Base-by-base conservation (phyloP, 1,284 basidiomycete genomes). In the Cutaneotrichosporon curvatum region DNA sequence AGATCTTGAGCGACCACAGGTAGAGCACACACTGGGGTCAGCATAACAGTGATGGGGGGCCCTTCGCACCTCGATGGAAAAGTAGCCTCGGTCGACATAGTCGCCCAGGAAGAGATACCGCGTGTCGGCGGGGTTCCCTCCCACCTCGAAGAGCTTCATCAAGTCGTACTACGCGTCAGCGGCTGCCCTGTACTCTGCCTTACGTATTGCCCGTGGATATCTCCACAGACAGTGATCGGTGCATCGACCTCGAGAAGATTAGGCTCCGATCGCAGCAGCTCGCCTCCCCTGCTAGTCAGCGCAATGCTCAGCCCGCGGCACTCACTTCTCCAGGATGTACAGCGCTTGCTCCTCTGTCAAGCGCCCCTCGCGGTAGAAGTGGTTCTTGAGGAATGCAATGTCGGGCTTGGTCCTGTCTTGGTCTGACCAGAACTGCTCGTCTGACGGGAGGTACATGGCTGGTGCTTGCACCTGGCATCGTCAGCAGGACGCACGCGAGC, bases 61-160 rank as follows among this genome's bases (percentile, higher is more conserved):
- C 37, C 15, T 45, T 50, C 75, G 45, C 47, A 85, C 86, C 77
- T 95, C 91, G 61, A 95, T 91, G 16, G 87, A 87, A 72, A 95
- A 96, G 74, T 85, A 85, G 21, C 95, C 94, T 47, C 94, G 82
- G 74, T 99, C 95, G 40, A 99, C 94, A 69, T 98, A 98, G 73
- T 99, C 94, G 41, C 94, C 94, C 22, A 99, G 78, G 74, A 98
- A 99, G 40, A 98, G 78, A 74, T 98, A 98, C 35, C 83, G 81
- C 50, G 85, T 96, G 48, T 94, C 85, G 34, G 88, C 87, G 20
- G 90, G 79, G 61, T 83, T 84, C 10, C 94, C 94, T 35, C 94
- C 94, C 41, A 97, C 85, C 73, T 97, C 94, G 62, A 98, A 94
- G 37, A 97, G 78, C 71, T 97, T 97, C 85, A 99, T 92, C 52